Evolutionary conservation across 2,329 filamentous ascomycete genomes (phyloP), one percentile per base, ranked within the genome.

Genomic region (Fusarium illudens): DNA sequence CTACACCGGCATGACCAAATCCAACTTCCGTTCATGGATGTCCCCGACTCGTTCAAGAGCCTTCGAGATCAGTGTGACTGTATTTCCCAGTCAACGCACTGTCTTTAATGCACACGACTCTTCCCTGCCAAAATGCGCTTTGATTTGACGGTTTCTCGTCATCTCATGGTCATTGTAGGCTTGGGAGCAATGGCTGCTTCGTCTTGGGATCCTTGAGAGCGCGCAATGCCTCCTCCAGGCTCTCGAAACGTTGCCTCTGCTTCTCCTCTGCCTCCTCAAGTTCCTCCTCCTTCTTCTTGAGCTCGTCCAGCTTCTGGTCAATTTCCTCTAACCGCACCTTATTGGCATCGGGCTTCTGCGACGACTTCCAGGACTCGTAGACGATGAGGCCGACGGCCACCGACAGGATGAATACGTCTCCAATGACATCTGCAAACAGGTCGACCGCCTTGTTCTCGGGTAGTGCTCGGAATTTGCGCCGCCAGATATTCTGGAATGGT

Each of bases 391-490:
- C 82, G 13, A 81, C 79, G 7, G 87, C 88, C 25, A 90, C 87
- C 6, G 82, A 73, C 19, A 90, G 81, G 62, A 90, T 90, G 73
- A 90, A 90, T 15, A 81, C 79, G 67, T 90, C 88, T 37, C 88
- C 88, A 51, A 88, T 79, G 15, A 90, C 88, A 71, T 90, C 88
- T 39, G 88, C 89, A 70, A 90, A 90, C 8, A 90, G 78, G 71
- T 90, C 88, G 11, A 90, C 88, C 9, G 88, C 88, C 77, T 90
- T 90, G 15, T 77, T 82, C 73, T 90, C 88, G 10, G 88, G 87
- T n/a, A 90, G 78, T 7, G 87, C 77, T 53, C 88, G 80, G 73
- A 90, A 90, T 72, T 86, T 87, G 61, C 88, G 84, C 62, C 74
- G 84, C 88, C 89, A 90, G 11, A 90, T 79, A 68, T 84, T 90